phyloP scores from a whole-genome alignment of 176 grass and related monocot species.

The bread wheat (Triticum aestivum) region IWGSC_CS_RefSeq_v2.1 NC_057797.1:77891302-77891801 shows the following conservation, averaged over 20 bases:
- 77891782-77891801: slow-evolving; percentile 99
- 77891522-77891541: slow-evolving; percentile 85
- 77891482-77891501: slow-evolving; percentile 88
- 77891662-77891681: slow-evolving; percentile 14
- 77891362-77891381: slow-evolving; percentile 98
- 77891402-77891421: slow-evolving; percentile 40
- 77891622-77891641: slow-evolving; percentile 30
- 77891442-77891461: neutral
- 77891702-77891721: slow-evolving; percentile 90
- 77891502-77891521: slow-evolving; percentile 99
- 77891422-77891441: slow-evolving; percentile 36
- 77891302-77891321: slow-evolving; percentile 32
- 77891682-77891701: slow-evolving; percentile 59
- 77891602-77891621: slow-evolving; percentile 90
- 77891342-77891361: slow-evolving; percentile 89
- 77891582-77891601: slow-evolving; percentile 99
- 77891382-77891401: slow-evolving; percentile 88
- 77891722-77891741: slow-evolving; percentile 98
- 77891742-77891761: slow-evolving; percentile 99
- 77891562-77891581: slow-evolving; percentile 99
- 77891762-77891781: slow-evolving; percentile 99
- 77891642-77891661: slow-evolving; percentile 27
- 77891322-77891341: slow-evolving; percentile 73
- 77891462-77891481: slow-evolving; percentile 17
- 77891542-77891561: slow-evolving; percentile 98